Evolutionary conservation across 208 protist species (phyloP), one percentile per base, ranked within the genome.

Genomic region (Trypanosoma scelopori): DNA sequence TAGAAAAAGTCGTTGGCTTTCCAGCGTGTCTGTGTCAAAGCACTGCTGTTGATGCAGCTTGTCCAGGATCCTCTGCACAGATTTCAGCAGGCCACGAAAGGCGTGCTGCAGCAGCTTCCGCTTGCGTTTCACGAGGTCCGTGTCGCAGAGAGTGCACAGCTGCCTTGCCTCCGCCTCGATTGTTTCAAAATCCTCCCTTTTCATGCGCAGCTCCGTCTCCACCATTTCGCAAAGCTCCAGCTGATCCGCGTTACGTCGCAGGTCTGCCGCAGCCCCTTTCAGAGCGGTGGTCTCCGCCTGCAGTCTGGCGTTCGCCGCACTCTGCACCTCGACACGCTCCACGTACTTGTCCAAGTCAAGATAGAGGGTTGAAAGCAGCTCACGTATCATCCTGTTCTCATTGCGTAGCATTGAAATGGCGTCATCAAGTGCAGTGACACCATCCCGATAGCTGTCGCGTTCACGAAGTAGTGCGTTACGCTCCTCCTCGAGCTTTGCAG

Each of bases 191-290:
- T 86, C 81, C 25, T 80, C 69, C 22, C 46, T 22, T 57, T 76
- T 78, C 52, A 86, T 61, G 23, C 37, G 48, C 37, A 86, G 51
- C 69, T 82, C 81, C 16, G 69, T 70, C 47, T 43, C 55, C 20
- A 52, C 81, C 81, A 86, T 86, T 23, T 80, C 73, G 46, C 68
- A 76, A 55, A 82, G 82, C 74, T 86, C 81, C 16, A 74, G 66
- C 61, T 86, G 76, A 57, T 65, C 69, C 23, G 73, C 69, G 16
- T 60, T 75, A 16, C 55, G 69, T n/a, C 52, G 28, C 30, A 85
- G 48, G 23, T 59, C 43, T 25, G 72, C 64, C 3, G 65, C 65
- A 32, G 58, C 65, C 27, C 55, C 56, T 37, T 59, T 64, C 15
- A 78, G 39, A 0, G 39, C 27, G 2, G 61, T 51, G 9, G 74